These are phyloP conservation scores for Ensete glaucum DNA, from an alignment of 176 grass and related monocot genomes.

Conservation along the genomic window DNA sequence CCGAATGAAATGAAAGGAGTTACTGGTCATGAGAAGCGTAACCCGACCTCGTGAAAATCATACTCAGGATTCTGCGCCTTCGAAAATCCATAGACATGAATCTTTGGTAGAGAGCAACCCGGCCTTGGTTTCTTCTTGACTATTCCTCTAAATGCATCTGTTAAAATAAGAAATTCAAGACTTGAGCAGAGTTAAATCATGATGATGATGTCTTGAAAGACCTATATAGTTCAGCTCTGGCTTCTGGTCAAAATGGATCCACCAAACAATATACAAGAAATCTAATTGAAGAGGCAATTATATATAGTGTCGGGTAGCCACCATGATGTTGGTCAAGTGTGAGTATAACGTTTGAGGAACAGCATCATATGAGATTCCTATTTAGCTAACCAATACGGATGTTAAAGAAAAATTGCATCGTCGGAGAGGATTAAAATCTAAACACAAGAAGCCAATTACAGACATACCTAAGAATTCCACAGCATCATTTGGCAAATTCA, in stretches of 20 bases:
- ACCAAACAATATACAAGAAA: background rate
- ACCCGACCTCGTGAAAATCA: conserved; percentile 67
- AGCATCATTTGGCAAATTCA: conserved; percentile 94
- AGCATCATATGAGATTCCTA: too few species aligned
- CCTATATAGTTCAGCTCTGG: background rate
- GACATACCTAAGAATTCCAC: conserved; percentile 67
- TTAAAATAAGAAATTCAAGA: conserved; percentile 14
- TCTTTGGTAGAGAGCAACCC: conserved; percentile 45
- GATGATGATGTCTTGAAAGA: background rate
- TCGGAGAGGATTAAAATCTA: background rate
- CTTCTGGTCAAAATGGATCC: background rate
- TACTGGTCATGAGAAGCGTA: background rate
- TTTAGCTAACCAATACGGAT: too few species aligned
- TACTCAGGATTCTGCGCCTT: conserved; percentile 66
- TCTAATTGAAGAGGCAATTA: background rate
- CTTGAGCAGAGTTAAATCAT: background rate
- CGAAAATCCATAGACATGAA: conserved; percentile 93
- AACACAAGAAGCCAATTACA: background rate
- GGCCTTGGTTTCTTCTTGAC: conserved; percentile 28
- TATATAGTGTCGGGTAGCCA: background rate
- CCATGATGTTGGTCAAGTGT: too few species aligned
- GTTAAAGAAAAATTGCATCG: too few species aligned
- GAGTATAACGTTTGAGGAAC: too few species aligned
- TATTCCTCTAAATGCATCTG: conserved; percentile 77
- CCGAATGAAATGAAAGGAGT: background rate